Evolutionary conservation across 148 eudicot species (phyloP).

Genomic region (Camellia granthamiana): DNA sequence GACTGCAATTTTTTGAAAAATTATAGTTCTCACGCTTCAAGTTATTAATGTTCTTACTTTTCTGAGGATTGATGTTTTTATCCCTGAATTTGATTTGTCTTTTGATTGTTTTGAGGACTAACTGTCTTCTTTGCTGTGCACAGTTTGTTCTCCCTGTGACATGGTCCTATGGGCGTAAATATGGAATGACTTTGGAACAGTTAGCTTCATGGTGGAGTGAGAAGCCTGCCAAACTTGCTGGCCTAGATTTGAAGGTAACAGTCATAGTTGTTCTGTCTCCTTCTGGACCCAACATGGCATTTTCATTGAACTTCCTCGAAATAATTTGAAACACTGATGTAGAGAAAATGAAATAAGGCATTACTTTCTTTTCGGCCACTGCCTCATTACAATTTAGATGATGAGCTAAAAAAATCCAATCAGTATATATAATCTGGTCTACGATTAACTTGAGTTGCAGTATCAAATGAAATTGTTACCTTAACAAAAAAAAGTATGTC

Average conservation of each 20-base stretch:
- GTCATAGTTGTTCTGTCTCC: neutral
- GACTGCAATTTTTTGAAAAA: neutral
- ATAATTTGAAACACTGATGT: neutral
- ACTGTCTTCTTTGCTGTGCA: constrained; percentile 6
- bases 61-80: neutral
- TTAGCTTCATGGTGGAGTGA: constrained; percentile 93
- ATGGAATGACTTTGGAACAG: constrained; percentile 77
- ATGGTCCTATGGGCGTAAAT: constrained; percentile 77
- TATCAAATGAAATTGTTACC: neutral
- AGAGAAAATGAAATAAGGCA: neutral
- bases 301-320: constrained; percentile 3
- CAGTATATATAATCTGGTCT: too few relatives aligned
- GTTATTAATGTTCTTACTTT: neutral
- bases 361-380: too few relatives aligned
- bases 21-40: neutral
- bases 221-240: constrained; percentile 92
- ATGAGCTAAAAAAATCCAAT: neutral
- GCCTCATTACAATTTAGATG: neutral
- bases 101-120: neutral
- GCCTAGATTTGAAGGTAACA: constrained; percentile 66
- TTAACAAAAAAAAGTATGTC: neutral
- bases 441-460: neutral
- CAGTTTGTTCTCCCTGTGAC: constrained; percentile 94
- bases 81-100: neutral
- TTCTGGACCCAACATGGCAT: neutral